Percentiles rank a stretch among this genome's conserved stretches.
Conservation (phyloP, 257 asterid genomes). For the Nicotiana paniculata region DNA sequence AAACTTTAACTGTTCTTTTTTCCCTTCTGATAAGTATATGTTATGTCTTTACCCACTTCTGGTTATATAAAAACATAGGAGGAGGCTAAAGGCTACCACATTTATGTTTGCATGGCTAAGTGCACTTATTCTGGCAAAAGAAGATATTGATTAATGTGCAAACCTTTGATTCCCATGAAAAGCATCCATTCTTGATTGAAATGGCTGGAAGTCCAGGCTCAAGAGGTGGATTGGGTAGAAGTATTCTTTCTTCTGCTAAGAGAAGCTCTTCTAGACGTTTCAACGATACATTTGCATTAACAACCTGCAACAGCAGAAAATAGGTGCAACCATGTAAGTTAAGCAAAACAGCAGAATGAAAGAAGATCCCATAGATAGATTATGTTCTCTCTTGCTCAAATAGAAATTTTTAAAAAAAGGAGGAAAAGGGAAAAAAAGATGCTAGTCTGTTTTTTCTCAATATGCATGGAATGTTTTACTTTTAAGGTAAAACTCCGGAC, state of each 20-base stretch:
- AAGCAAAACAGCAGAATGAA: background rate
- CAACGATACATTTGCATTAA: slow-evolving; percentile 86
- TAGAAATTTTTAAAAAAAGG: background rate
- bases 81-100: background rate
- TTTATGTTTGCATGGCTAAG: background rate
- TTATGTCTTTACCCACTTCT: too few species aligned
- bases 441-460: background rate
- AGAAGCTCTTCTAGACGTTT: slow-evolving; percentile 90
- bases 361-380: background rate
- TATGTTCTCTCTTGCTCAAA: background rate
- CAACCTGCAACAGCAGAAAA: slow-evolving; percentile 41
- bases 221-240: slow-evolving; percentile 77
- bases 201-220: slow-evolving; percentile 81
- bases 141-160: background rate
- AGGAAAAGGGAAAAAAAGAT: background rate
- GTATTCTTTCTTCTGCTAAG: slow-evolving; percentile 70
- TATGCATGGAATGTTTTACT: background rate
- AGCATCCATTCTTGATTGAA: slow-evolving; percentile 80
- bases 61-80: background rate
- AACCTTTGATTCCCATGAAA: slow-evolving; percentile 97
- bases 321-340: background rate
- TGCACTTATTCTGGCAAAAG: background rate
- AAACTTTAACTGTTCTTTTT: background rate
- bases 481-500: background rate
- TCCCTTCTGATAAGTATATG: background rate